phyloP scores from a whole-genome alignment of 352 stramenopile genomes.

The Nannochloropsis limnetica region DNA sequence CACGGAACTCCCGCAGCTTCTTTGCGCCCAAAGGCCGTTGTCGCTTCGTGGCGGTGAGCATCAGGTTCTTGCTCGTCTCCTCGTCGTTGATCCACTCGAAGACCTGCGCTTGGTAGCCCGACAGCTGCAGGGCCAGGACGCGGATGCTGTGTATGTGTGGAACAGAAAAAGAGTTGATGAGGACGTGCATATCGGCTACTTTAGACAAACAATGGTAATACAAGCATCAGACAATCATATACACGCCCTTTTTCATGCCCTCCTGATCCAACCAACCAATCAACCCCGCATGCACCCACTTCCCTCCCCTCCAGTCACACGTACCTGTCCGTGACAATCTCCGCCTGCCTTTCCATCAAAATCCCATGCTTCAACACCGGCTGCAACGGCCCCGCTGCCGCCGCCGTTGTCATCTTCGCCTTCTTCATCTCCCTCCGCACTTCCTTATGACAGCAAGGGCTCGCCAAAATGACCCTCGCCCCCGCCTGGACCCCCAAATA shows the following conservation, averaged over 20 bases:
- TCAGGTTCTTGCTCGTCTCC: conserved; percentile 65
- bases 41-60: conserved; percentile 59
- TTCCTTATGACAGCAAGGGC: conserved; percentile 65
- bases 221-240: no score
- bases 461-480: conserved; percentile 57
- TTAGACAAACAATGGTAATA: no score
- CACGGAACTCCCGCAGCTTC: neutral
- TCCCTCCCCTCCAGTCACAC: conserved; percentile 39
- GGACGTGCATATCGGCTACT: neutral
- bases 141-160: neutral
- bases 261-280: neutral
- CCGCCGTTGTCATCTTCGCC: conserved; percentile 45
- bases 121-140: conserved; percentile 25
- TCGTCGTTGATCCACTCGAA: conserved; percentile 66
- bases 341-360: conserved; percentile 59
- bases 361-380: conserved; percentile 59
- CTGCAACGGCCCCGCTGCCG: conserved; percentile 49
- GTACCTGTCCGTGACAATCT: conserved; percentile 60
- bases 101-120: conserved; percentile 60
- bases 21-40: neutral
- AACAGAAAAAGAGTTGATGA: neutral
- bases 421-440: conserved; percentile 59
- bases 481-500: conserved; percentile 55
- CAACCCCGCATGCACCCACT: conserved; percentile 42
- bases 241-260: neutral